Evolutionary conservation across 2,329 filamentous ascomycete species (phyloP), one percentile per base, ranked within the genome.

Genomic region (Fusarium duplospermum): DNA sequence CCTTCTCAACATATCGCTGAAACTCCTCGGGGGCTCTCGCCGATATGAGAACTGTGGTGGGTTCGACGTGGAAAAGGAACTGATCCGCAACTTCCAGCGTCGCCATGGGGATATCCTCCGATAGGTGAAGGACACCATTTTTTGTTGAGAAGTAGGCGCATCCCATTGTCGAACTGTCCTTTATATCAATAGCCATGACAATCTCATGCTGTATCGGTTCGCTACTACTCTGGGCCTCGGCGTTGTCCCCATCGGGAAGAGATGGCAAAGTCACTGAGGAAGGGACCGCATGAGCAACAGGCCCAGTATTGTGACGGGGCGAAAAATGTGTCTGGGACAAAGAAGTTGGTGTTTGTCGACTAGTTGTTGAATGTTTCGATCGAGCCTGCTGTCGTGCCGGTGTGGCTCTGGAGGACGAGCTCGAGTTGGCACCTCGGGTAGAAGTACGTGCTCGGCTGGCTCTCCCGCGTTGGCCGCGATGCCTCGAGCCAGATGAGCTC

Each of bases 71-170:
- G 11, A 88, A 76, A 47, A 91, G 79, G 22, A 92, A 82, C 6
- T 88, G 90, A 69, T 93, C 90, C n/a, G 93, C 84, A 14, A 92
- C 84, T 38, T 94, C 91, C n/a, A 90, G 80, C n/a, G 90, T 91
- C 6, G 91, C 92, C 74, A 90, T 86, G 18, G 89, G 87, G 11
- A 94, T 87, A 75, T 98, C 95, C 79, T 96, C 91, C 79, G 97
- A 91, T 50, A 98, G 86, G 67, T 89, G 92, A 4, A 98, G 82
- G 38, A 87, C 90, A 77, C 93, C 91, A 42, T 94, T 90, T 29
- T 87, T 84, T 7, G 92, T 91, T 56, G 92, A 86, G 79, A 96
- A 98, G 79, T 96, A 97, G 54, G 94, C 92, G 81, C 95, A 98
- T 1, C 96, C 96, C 20, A 98, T 87, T 0, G 88, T 91, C 1